Conservation (phyloP, 192 early-diverging fungal genomes). For the Backusella tarrabulga region DNA sequence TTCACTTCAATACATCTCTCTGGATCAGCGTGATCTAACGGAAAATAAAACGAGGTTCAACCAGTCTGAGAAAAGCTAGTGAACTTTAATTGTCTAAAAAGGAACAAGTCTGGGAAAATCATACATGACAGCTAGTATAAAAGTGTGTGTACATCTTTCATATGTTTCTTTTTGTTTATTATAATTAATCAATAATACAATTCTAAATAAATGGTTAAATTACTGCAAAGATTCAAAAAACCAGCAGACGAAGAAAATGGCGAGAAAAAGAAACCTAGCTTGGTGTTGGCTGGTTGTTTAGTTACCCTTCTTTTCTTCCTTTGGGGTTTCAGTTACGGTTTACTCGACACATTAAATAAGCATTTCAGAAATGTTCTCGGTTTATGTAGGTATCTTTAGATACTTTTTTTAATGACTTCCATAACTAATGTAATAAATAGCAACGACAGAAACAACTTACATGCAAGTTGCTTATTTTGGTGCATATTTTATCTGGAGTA, state of each 20-base stretch:
- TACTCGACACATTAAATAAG: constrained; percentile 35
- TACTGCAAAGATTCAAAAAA: constrained; percentile 2
- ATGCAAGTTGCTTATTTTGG: constrained; percentile 42
- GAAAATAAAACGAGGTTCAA: background rate
- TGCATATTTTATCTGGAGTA: constrained; percentile 32
- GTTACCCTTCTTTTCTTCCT: constrained; percentile 35
- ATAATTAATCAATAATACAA: background rate
- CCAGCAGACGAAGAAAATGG: background rate
- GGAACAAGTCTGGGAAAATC: constrained; percentile 6
- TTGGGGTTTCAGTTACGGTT: constrained; percentile 36
- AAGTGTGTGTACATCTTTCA: background rate
- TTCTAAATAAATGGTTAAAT: background rate
- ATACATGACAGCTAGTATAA: constrained; percentile 8
- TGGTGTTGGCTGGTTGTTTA: constrained; percentile 21
- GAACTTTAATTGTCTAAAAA: background rate
- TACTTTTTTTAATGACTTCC: background rate
- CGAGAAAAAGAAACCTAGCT: constrained; percentile 3
- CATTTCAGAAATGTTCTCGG: constrained; percentile 32
- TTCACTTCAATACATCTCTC: background rate
- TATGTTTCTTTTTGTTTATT: background rate
- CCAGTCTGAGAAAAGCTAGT: constrained; percentile 2
- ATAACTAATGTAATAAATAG: background rate
- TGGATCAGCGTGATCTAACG: background rate
- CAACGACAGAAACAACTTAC: constrained; percentile 30
- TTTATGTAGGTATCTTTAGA: constrained; percentile 10